Evolutionary conservation across 2,329 filamentous ascomycete species (phyloP).

Genomic region (Aspergillus candidus): DNA sequence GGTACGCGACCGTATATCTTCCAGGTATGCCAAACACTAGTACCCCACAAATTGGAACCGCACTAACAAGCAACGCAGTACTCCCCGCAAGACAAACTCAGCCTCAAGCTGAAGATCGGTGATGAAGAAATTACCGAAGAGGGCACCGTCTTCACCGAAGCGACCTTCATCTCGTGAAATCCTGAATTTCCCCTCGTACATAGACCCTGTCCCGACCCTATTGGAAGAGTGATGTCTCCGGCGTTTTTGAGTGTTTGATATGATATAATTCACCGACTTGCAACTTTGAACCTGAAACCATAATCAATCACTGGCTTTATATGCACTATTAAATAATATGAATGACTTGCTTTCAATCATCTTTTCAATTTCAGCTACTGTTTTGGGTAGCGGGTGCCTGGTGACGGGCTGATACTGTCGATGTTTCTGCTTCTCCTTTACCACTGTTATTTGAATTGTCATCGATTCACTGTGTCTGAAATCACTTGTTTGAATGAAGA

Average conservation of each 20-base stretch:
- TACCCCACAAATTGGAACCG: constrained; percentile 1
- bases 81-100: constrained; percentile 58
- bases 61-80: constrained; percentile 51
- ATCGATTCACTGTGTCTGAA: too few relatives aligned
- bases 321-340: too few relatives aligned
- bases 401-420: too few relatives aligned
- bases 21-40: constrained; percentile 56
- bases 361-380: too few relatives aligned
- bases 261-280: not conserved
- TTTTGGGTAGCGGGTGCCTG: too few relatives aligned
- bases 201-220: constrained; percentile 8
- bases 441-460: too few relatives aligned
- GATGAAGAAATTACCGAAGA: constrained; percentile 72
- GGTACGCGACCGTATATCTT: constrained; percentile 98
- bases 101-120: constrained; percentile 77
- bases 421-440: too few relatives aligned
- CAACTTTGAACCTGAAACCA: too few relatives aligned
- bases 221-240: constrained; percentile 8
- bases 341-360: too few relatives aligned
- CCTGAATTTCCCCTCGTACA: constrained; percentile 19
- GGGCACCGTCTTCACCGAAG: constrained; percentile 76
- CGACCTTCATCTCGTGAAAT: constrained; percentile 81
- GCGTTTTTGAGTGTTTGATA: not conserved
- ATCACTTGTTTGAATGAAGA: too few relatives aligned
- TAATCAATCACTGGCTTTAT: too few relatives aligned